Conservation (phyloP, 805 yeast genomes). For the Metschnikowia borealis region DNA sequence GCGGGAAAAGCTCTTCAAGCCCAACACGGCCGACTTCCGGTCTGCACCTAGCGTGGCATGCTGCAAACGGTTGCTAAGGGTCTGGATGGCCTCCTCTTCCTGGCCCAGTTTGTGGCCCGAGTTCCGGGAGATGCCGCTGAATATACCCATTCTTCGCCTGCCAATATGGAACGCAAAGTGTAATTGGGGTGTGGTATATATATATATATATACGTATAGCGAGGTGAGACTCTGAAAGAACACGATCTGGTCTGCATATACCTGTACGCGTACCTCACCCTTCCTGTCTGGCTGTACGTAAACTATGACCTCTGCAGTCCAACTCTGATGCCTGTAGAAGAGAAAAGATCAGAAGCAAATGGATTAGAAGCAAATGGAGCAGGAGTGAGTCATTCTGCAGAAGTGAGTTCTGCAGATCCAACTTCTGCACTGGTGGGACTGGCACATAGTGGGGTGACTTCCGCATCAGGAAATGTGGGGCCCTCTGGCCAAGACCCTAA, state of each 20-base stretch:
- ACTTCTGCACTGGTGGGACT: too few species aligned
- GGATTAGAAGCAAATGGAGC: too few species aligned
- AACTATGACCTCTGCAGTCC: not conserved
- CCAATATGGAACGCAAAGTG: not conserved
- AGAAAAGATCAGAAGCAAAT: too few species aligned
- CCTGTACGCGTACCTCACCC: not conserved
- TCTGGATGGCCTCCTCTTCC: constrained; percentile 82
- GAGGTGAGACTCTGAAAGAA: not conserved
- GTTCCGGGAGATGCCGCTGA: constrained; percentile 34
- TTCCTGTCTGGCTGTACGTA: not conserved
- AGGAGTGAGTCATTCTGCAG: too few species aligned
- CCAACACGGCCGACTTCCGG: constrained; percentile 85
- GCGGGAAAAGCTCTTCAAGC: constrained; percentile 82
- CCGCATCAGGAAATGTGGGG: not conserved
- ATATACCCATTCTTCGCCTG: constrained; percentile 27
- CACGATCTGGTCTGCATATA: constrained; percentile 1
- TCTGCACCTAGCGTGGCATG: constrained; percentile 82
- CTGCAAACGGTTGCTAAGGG: constrained; percentile 79
- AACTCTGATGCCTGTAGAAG: too few species aligned
- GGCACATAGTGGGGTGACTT: too few species aligned
- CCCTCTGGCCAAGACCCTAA: not conserved
- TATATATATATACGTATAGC: not conserved
- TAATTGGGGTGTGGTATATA: not conserved
- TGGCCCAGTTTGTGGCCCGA: constrained; percentile 34
- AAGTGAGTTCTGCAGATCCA: too few species aligned